Conservation (phyloP, 2,329 filamentous ascomycete species). For the Aspergillus sclerotialis region DNA sequence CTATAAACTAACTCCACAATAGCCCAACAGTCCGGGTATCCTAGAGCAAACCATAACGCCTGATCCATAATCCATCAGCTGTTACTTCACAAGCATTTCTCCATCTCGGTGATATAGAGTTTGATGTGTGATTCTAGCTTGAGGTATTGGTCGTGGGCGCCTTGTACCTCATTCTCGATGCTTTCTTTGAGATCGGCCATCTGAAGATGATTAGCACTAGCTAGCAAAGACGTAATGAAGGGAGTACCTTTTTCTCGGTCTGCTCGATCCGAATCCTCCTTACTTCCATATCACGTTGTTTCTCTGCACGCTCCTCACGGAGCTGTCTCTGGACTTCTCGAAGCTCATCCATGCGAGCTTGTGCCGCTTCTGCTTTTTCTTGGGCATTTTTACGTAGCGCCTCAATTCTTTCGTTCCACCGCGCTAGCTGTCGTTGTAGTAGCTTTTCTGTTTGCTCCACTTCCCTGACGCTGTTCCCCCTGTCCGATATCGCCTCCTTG, state of each 20-base stretch:
- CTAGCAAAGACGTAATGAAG: no score
- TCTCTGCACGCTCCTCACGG: slow-evolving; percentile 76
- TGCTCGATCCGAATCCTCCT: slow-evolving; percentile 91
- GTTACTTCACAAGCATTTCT: slow-evolving; percentile 61
- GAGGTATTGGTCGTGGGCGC: slow-evolving; percentile 86
- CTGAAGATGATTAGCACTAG: slow-evolving; percentile 45
- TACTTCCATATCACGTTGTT: slow-evolving; percentile 86
- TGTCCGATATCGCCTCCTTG: slow-evolving; percentile 77
- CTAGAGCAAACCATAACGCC: slow-evolving; percentile 31
- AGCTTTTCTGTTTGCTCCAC: slow-evolving; percentile 83
- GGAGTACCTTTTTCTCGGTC: slow-evolving; percentile 94
- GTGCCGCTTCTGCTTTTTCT: slow-evolving; percentile 72
- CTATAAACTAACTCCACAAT: slow-evolving; percentile 14
- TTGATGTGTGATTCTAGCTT: slow-evolving; percentile 98
- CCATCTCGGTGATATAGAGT: slow-evolving; percentile 98
- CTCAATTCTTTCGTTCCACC: slow-evolving; percentile 81
- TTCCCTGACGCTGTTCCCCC: slow-evolving; percentile 82
- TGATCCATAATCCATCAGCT: slow-evolving; percentile 15
- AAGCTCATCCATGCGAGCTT: slow-evolving; percentile 85
- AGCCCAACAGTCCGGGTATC: slow-evolving; percentile 32
- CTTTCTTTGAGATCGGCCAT: slow-evolving; percentile 98
- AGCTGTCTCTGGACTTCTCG: slow-evolving; percentile 71
- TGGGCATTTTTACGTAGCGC: slow-evolving; percentile 73
- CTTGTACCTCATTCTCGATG: slow-evolving; percentile 88
- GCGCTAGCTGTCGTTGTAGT: slow-evolving; percentile 73